These are phyloP conservation scores for Aspergillus sp. DNA, from an alignment of 2,329 filamentous ascomycete species.

Conservation along the genomic window DNA sequence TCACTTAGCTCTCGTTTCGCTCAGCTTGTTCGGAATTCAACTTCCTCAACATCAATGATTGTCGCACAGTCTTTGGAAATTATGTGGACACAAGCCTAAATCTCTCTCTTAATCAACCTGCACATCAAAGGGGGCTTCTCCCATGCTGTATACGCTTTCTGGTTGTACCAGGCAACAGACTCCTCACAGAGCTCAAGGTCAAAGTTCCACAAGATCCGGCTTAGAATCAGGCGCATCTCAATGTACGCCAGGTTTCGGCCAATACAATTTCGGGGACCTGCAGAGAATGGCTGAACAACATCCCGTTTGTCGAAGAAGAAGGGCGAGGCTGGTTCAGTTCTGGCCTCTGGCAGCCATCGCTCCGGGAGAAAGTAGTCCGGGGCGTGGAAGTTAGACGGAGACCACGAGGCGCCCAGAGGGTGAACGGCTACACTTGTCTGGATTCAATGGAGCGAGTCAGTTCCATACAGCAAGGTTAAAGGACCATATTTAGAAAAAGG, in stretches of 20 bases:
- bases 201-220: background rate
- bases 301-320: background rate
- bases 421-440: constrained; percentile 27
- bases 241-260: background rate
- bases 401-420: constrained; percentile 23
- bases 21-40: no score
- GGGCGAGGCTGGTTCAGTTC: background rate
- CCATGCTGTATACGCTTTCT: background rate
- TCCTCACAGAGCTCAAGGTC: background rate
- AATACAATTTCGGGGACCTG: background rate
- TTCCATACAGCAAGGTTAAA: background rate
- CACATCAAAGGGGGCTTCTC: background rate
- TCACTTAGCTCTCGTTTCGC: no score
- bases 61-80: no score
- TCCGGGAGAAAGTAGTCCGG: constrained; percentile 28
- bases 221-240: background rate
- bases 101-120: background rate
- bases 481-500: background rate
- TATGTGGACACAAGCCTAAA: no score
- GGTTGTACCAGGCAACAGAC: background rate
- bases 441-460: background rate
- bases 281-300: background rate
- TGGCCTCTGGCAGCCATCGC: constrained; percentile 24
- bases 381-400: constrained; percentile 22
- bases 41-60: no score